Base-by-base conservation (phyloP, 2,329 filamentous ascomycete species). In the Fusarium sterilihyphosum region DNA sequence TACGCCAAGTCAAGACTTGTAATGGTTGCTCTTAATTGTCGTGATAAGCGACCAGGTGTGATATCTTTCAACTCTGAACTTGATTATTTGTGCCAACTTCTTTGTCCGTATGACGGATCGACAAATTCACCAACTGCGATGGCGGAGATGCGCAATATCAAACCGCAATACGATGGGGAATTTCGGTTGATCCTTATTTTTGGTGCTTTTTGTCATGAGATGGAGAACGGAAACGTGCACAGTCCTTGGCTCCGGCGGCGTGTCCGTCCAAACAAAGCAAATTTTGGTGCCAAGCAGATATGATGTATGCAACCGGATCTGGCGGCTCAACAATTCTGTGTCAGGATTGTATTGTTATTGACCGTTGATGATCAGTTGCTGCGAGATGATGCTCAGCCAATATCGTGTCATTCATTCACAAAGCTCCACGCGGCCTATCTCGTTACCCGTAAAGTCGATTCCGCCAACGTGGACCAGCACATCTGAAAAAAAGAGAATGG, bases 251-350 rank as follows among this genome's bases (percentile, higher is more conserved):
- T 70, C 68, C 66, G 64, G 47, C 76, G 76, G 76, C 71, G 43
- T 77, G 73, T 40, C 76, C 76, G 76, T 75, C 56, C 61, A 71
- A 73, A 44, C 56, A 61, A 67, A 66, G 63, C 58, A 76, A 68
- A 69, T 65, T 70, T 57, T 53, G 60, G 24, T 68, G 74, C 76
- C 74, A 78, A 76, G 76, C 49, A 64, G 54, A 49, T 56, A 73
- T 75, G 73, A 67, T 73, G 73, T 66, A 74, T 67, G 65, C 65
- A 46, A 35, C 65, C 76, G 76, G 76, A 78, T 76, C 76, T 74
- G 56, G 73, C 76, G 76, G 76, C 76, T 73, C 74, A 68, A 70
- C 64, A 64, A 44, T 63, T 54, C 41, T 61, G 44, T 31, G 40
- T 35, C 57, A 31, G 29, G 57, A 35, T 35, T 53, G 44, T 29